Conservation (phyloP, 169 alveolate genomes). For the Eimeria mitis region DNA sequence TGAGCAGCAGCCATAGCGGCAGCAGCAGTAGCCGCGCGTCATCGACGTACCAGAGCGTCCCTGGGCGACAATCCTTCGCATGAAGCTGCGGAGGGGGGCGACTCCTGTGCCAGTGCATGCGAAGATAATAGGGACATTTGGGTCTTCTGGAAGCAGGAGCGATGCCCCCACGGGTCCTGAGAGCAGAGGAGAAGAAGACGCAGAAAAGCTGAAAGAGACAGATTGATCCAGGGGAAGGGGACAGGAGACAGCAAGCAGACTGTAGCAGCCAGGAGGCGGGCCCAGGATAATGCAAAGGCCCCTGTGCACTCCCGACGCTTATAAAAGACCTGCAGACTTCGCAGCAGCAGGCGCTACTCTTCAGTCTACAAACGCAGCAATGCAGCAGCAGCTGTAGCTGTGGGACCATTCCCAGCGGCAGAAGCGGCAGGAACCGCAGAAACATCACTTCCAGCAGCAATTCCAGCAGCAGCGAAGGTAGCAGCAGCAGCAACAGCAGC, state of each 20-base stretch:
- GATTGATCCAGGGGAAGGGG: not conserved
- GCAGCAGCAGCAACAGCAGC: not conserved
- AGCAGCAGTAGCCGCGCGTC: not conserved
- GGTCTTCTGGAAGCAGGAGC: constrained; percentile 40
- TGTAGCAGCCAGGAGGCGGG: not conserved
- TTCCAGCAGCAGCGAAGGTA: not conserved
- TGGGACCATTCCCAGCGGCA: too few relatives aligned
- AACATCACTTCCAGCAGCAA: not conserved
- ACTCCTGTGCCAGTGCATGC: constrained; percentile 68
- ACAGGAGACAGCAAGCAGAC: not conserved
- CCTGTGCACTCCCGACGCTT: not conserved
- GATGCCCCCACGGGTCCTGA: constrained; percentile 65
- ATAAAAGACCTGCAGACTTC: not conserved
- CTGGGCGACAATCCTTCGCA: constrained; percentile 9
- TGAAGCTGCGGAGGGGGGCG: constrained; percentile 52
- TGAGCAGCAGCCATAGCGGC: not conserved
- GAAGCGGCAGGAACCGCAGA: not conserved
- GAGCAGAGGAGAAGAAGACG: not conserved
- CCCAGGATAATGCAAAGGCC: not conserved
- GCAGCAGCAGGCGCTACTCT: not conserved
- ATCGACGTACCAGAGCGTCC: constrained; percentile 19
- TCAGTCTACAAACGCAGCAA: too few relatives aligned
- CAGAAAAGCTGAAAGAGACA: not conserved
- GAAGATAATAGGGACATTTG: not conserved
- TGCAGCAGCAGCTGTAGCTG: too few relatives aligned